A percentile compares a stretch with the other conserved stretches of the same genome.
phyloP scores from a whole-genome alignment of 495 filamentous ascomycete genomes.

The Pyrenula massariospora region DNA sequence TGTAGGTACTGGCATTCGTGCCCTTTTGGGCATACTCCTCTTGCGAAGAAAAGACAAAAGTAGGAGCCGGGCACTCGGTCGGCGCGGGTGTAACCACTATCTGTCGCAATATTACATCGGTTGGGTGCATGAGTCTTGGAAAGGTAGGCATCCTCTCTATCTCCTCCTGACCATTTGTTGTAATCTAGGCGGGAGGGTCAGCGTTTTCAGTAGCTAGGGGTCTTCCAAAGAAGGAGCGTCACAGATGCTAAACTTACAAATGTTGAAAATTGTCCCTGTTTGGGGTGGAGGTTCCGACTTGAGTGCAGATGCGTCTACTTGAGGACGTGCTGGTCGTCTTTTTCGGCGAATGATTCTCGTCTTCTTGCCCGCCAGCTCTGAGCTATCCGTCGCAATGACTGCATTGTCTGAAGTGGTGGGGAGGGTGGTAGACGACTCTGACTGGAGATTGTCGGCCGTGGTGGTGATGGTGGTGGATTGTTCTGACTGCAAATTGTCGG shows the following conservation, averaged over 20 bases:
- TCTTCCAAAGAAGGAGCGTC: background rate
- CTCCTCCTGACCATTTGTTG: slow-evolving; percentile 90
- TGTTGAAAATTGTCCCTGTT: slow-evolving; percentile 88
- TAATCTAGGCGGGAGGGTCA: no score
- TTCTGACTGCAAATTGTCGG: no score
- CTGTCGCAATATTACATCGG: slow-evolving; percentile 70
- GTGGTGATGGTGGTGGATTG: no score
- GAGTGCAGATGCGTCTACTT: slow-evolving; percentile 76
- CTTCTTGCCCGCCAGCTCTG: slow-evolving; percentile 26
- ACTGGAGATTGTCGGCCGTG: no score
- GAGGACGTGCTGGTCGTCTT: slow-evolving; percentile 43
- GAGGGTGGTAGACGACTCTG: background rate
- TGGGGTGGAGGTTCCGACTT: slow-evolving; percentile 74
- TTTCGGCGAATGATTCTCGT: slow-evolving; percentile 42
- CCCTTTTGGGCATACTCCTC: slow-evolving; percentile 72
- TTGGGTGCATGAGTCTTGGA: slow-evolving; percentile 61
- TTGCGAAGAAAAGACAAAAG: slow-evolving; percentile 88
- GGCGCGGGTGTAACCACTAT: slow-evolving; percentile 80
- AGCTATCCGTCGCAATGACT: slow-evolving; percentile 1
- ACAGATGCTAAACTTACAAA: slow-evolving; percentile 60
- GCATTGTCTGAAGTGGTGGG: background rate
- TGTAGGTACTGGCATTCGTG: slow-evolving; percentile 93
- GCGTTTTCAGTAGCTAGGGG: no score
- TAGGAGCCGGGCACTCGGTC: slow-evolving; percentile 70
- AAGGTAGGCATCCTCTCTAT: slow-evolving; percentile 82